Evolutionary conservation across 768 basidiomycete genomes (phyloP), one percentile per base, ranked within the genome.

Genomic region (Phlebiopsis gigantea): DNA sequence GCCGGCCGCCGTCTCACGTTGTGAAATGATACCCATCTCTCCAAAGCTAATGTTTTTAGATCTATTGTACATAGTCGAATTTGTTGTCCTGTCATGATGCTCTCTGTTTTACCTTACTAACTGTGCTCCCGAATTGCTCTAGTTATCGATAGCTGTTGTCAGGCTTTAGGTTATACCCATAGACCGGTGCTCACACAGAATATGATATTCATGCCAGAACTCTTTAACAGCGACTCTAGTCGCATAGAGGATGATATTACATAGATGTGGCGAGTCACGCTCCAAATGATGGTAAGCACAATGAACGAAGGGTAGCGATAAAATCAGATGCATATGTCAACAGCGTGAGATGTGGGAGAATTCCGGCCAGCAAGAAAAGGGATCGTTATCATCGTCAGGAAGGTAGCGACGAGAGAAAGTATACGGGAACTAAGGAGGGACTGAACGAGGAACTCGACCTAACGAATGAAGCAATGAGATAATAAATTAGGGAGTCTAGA

Each of bases 251-350:
- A 39, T 39, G 17, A 12, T 39, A 17, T 39, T 39, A 39, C 34
- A 39, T 17, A 39, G 12, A 17, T 39, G 34, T 17, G 34, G 34
- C 34, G 34, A n/a, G n/a, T n/a, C n/a, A n/a, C 34, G 8, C 34
- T 9, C 31, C 31, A 34, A 39, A 39, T 39, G 34, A 39, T 17
- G 8, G 34, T 39, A 39, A 17, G 12, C 34, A 39, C 12, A 39
- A 17, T 24, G 50, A 51, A 51, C 50, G 50, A 51, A 51, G 44
- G 34, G 17, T 39, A 39, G 26, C 15, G 31, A 51, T 48, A 39
- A 9, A 9, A 39, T 3, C 34, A 39, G 17, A 39, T 39, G 34
- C 34, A 39, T 39, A 39, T 39, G 34, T 39, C 12, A 39, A 39
- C 4, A 39, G 17, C 34, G 34, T 39, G 34, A 39, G 34, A 39